phyloP scores from a whole-genome alignment of 306 rosid species.

The Prunus campanulata region DNA sequence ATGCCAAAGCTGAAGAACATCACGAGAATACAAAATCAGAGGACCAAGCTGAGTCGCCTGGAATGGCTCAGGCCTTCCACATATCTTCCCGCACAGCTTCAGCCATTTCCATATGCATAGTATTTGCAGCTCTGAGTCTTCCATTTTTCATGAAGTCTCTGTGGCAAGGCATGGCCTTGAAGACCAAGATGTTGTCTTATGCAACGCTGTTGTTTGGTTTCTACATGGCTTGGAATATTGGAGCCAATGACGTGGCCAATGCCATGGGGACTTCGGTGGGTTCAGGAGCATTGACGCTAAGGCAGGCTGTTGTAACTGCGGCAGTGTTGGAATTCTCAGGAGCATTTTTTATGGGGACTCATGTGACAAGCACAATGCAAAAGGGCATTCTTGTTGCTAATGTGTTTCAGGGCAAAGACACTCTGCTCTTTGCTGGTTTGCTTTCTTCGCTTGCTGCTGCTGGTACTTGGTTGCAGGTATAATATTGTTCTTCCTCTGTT shows the following conservation, averaged over 20 bases:
- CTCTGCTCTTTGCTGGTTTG: slow-evolving; percentile 75
- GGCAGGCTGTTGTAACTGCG: slow-evolving; percentile 85
- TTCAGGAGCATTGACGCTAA: slow-evolving; percentile 77
- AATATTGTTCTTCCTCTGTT: neutral
- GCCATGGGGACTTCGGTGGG: slow-evolving; percentile 99
- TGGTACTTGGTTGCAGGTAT: slow-evolving; percentile 98
- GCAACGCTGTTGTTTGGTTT: slow-evolving; percentile 73
- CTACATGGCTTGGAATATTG: slow-evolving; percentile 99
- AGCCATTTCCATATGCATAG: slow-evolving; percentile 65
- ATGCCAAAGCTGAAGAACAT: slow-evolving; percentile 19
- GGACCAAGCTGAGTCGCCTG: slow-evolving; percentile 25
- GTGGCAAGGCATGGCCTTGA: slow-evolving; percentile 54
- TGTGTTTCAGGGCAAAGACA: slow-evolving; percentile 76
- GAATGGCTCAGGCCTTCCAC: slow-evolving; percentile 69
- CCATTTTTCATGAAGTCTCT: slow-evolving; percentile 75
- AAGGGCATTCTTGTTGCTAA: slow-evolving; percentile 78
- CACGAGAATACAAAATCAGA: slow-evolving; percentile 14
- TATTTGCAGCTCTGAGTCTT: slow-evolving; percentile 53
- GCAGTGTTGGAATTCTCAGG: slow-evolving; percentile 90
- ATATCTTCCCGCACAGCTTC: slow-evolving; percentile 62
- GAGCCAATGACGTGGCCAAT: slow-evolving; percentile 97
- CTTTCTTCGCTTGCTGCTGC: slow-evolving; percentile 98
- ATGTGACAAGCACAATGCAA: slow-evolving; percentile 95
- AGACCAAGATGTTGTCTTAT: slow-evolving; percentile 64
- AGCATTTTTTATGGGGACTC: slow-evolving; percentile 83